A percentile compares a stretch with the other conserved stretches of the same genome.
These are phyloP conservation scores for Clitocybe nebularis DNA, from an alignment of 1,284 basidiomycete genomes.

Conservation along the genomic window DNA sequence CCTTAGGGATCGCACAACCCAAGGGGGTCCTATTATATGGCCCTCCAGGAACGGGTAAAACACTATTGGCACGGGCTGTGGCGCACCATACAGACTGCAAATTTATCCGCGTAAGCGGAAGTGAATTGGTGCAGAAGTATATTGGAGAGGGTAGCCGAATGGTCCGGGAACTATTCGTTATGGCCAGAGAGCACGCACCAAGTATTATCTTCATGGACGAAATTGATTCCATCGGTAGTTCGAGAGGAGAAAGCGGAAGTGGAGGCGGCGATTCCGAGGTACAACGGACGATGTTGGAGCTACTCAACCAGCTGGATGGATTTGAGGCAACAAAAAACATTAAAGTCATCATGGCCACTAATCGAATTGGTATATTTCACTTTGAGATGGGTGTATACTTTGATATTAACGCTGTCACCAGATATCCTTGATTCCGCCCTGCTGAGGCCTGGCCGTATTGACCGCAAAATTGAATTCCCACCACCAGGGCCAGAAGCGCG, in stretches of 20 bases:
- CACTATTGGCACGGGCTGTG: constrained; percentile 88
- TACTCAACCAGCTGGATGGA: constrained; percentile 95
- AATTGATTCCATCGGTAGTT: constrained; percentile 97
- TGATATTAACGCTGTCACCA: constrained; percentile 31
- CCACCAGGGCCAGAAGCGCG: constrained; percentile 97
- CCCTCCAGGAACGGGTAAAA: constrained; percentile 97
- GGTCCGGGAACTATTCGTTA: constrained; percentile 97
- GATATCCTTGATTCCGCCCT: constrained; percentile 96
- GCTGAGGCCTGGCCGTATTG: constrained; percentile 94
- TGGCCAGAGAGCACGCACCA: constrained; percentile 98
- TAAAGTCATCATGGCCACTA: constrained; percentile 99
- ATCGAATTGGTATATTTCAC: constrained; percentile 75
- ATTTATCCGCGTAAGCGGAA: constrained; percentile 95
- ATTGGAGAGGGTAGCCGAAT: constrained; percentile 96
- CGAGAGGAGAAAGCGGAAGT: constrained; percentile 85
- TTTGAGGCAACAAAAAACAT: constrained; percentile 99
- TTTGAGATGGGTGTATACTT: constrained; percentile 1
- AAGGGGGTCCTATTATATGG: constrained; percentile 97
- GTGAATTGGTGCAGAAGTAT: constrained; percentile 97
- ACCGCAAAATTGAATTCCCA: constrained; percentile 99
- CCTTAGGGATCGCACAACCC: constrained; percentile 95
- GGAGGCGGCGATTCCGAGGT: constrained; percentile 95
- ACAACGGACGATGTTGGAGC: constrained; percentile 96
- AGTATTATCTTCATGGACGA: constrained; percentile 99
- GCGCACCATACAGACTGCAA: constrained; percentile 98